Evolutionary conservation across 768 basidiomycete genomes (phyloP).

Genomic region (Lactarius psammicola): DNA sequence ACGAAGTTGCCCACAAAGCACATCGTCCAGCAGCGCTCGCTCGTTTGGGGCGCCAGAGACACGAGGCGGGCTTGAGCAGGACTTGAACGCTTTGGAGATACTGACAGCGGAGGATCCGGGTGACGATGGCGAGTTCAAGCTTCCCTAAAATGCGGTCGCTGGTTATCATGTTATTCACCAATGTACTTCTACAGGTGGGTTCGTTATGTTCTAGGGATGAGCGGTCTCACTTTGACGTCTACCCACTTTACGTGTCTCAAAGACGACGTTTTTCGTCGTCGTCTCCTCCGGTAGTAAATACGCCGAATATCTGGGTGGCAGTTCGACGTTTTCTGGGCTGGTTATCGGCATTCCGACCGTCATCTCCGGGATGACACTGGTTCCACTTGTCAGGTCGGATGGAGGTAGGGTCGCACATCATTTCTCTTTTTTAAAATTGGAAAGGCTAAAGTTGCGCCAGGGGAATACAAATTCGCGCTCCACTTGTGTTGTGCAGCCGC

Average conservation of each 20-base stretch:
- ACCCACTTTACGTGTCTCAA: background rate
- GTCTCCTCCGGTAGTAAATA: slow-evolving; percentile 66
- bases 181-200: slow-evolving; percentile 47
- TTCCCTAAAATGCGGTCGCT: slow-evolving; percentile 49
- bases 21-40: background rate
- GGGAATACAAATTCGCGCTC: slow-evolving; percentile 53
- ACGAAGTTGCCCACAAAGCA: background rate
- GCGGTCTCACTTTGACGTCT: background rate
- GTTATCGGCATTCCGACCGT: slow-evolving; percentile 66
- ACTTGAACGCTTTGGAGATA: background rate
- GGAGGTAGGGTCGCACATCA: slow-evolving; percentile 41
- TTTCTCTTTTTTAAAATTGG: background rate
- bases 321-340: slow-evolving; percentile 67
- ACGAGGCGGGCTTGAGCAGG: background rate
- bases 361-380: slow-evolving; percentile 55
- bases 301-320: slow-evolving; percentile 60
- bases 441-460: slow-evolving; percentile 35
- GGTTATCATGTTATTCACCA: slow-evolving; percentile 45
- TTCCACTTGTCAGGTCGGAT: slow-evolving; percentile 56
- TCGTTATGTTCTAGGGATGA: background rate
- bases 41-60: background rate
- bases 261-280: slow-evolving; percentile 69
- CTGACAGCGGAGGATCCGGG: background rate
- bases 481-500: slow-evolving; percentile 52
- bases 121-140: slow-evolving; percentile 43